Percentiles rank a stretch among this genome's conserved stretches.
Evolutionary conservation across 176 grass and related monocot species (phyloP).

Genomic region (sorghum (Sorghum bicolor)): DNA sequence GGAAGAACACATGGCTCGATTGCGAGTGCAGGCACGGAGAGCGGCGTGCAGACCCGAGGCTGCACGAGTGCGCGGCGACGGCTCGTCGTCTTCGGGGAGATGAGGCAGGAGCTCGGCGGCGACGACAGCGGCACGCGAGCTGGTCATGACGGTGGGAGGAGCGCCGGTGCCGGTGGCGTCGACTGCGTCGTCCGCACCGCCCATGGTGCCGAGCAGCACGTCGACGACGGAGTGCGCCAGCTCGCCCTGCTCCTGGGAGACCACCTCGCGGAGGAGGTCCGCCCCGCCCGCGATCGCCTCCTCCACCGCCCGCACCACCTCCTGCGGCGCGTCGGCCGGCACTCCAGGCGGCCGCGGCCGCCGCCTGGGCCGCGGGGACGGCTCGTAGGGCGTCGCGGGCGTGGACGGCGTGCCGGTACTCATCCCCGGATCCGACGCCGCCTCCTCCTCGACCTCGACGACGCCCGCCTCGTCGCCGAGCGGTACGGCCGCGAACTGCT

Average conservation of each 20-base stretch:
- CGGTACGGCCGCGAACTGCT: constrained; percentile 20
- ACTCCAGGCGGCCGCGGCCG: constrained; percentile 36
- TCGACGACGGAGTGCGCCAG: constrained; percentile 68
- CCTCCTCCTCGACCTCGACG: constrained; percentile 15
- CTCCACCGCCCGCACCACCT: constrained; percentile 70
- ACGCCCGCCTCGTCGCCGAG: constrained; percentile 12
- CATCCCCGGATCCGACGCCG: constrained; percentile 13
- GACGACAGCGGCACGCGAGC: constrained; percentile 53
- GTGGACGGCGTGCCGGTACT: background rate
- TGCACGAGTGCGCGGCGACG: constrained; percentile 78
- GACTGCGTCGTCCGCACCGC: constrained; percentile 53
- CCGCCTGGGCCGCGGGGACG: constrained; percentile 35
- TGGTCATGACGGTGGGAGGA: constrained; percentile 74
- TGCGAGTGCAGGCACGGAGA: constrained; percentile 72
- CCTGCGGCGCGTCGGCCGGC: constrained; percentile 48
- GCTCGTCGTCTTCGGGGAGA: constrained; percentile 72
- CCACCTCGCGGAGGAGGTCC: constrained; percentile 48
- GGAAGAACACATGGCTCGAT: constrained; percentile 89
- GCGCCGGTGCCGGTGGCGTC: constrained; percentile 39
- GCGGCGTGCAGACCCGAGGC: constrained; percentile 56
- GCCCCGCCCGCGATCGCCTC: constrained; percentile 55
- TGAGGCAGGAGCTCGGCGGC: constrained; percentile 62
- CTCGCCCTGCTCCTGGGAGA: constrained; percentile 43
- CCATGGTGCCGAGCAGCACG: constrained; percentile 79
- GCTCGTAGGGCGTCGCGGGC: background rate